A percentile compares a stretch with the other conserved stretches of the same genome.
phyloP scores from a whole-genome alignment of 345 rosid genomes.

The Punica granatum region DNA sequence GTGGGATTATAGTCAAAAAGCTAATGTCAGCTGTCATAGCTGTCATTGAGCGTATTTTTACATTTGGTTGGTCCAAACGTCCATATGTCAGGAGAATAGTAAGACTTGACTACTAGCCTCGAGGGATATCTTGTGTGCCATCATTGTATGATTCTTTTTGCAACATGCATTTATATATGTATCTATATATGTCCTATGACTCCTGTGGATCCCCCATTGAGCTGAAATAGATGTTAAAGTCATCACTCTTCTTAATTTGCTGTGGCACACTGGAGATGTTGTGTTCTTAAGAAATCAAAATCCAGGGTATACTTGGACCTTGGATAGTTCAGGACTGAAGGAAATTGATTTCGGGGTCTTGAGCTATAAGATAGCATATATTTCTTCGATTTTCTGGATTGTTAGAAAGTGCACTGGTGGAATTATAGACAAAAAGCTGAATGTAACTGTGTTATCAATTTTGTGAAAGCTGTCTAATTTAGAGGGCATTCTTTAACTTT shows the following conservation, averaged over 20 bases:
- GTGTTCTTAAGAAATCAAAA: conserved; percentile 91
- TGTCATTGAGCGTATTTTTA: no score
- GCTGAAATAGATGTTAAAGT: not conserved
- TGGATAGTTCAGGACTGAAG: conserved; percentile 21
- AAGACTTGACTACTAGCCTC: no score
- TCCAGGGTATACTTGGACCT: conserved; percentile 90
- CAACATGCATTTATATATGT: not conserved
- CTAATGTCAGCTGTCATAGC: no score
- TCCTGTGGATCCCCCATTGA: no score
- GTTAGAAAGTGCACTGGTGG: not conserved
- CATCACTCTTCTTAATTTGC: conserved; percentile 13
- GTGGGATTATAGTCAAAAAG: no score
- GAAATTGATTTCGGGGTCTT: no score
- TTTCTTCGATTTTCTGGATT: not conserved
- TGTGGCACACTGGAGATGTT: conserved; percentile 84
- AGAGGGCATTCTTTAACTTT: not conserved
- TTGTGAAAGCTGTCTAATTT: no score
- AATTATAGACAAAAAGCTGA: no score
- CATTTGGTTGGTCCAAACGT: not conserved
- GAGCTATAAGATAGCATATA: no score
- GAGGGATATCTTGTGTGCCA: not conserved
- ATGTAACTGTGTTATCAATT: no score
- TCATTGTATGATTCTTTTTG: not conserved
- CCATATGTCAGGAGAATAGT: not conserved
- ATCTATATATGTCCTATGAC: not conserved